phyloP scores from a whole-genome alignment of 345 rosid genomes.

The Alliaria petiolata region DNA sequence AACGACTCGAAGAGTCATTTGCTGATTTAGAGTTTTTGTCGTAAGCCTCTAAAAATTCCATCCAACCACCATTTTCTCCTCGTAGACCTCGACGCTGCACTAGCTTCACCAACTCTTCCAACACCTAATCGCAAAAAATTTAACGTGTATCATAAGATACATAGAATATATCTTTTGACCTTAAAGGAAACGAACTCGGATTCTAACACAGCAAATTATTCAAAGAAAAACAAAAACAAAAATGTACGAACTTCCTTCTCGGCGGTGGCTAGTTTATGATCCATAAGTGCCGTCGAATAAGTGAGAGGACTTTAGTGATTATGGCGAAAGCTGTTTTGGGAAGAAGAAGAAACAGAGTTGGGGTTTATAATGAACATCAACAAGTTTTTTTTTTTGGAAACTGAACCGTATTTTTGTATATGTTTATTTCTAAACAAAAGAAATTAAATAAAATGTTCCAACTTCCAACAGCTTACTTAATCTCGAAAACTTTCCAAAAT shows the following conservation, averaged over 20 bases:
- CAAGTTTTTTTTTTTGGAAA: neutral
- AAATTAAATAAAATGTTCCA: neutral
- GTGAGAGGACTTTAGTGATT: neutral
- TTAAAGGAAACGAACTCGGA: neutral
- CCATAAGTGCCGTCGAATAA: neutral
- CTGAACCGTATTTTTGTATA: neutral
- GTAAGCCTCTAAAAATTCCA: constrained; percentile 44
- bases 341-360: neutral
- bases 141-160: neutral
- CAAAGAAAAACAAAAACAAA: neutral
- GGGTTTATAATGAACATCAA: neutral
- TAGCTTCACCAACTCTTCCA: constrained; percentile 54
- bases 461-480: neutral
- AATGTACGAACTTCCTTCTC: neutral
- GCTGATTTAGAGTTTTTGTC: constrained; percentile 41
- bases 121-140: constrained; percentile 35
- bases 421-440: neutral
- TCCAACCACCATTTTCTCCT: constrained; percentile 56
- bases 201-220: neutral
- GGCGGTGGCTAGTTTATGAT: neutral
- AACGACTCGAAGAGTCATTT: too few relatives aligned
- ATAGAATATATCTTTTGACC: neutral
- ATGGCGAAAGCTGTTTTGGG: neutral
- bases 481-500: neutral
- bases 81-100: constrained; percentile 44